Base-by-base conservation (phyloP, 352 stramenopile species). In the Plasmopara viticola region DNA sequence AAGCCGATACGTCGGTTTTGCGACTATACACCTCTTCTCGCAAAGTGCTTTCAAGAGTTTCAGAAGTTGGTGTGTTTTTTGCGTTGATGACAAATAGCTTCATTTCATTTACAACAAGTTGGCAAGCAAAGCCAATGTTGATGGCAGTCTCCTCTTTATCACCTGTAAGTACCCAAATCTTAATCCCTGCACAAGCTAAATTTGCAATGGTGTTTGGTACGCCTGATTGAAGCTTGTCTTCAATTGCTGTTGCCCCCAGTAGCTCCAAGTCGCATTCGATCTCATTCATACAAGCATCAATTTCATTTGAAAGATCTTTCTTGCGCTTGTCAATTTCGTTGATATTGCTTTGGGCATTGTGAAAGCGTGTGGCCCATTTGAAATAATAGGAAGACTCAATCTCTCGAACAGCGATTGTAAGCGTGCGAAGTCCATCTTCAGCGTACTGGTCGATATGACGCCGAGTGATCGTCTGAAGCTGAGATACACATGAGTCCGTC, bases 71-170 rank as follows among this genome's bases (percentile, higher is more conserved):
- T 29, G 66, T 84, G 17, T 60, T 62, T 42, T 86, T 83, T 8
- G 65, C 45, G 43, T 76, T 91, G 56, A 92, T 72, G 31, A 86
- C 63, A 14, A 84, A 60, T 17, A 87, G 76, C 18, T 82, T 74
- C 77, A 90, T 95, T 6, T 86, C 65, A 39, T 86, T 84, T n/a
- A 74, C 88, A 15, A 97, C 44, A 10, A 97, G 63, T 42, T 95
- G 83, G 44, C 83, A 95, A 8, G 87, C 82, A 40, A 95, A 95
- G 7, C 82, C 92, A 48, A 98, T 98, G 63, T 98, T 97, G 58
- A 98, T 95, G 15, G 92, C 92, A 5, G 92, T 98, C 60, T 98
- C 92, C 49, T 94, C 69, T 56, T 98, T 98, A 66, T 98, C 92
- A 5, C 91, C 91, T 4, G 92, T 98, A 38, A 98, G 83, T 17